Base-by-base conservation (phyloP, 75 land plant species). In the Picea glauca region DNA sequence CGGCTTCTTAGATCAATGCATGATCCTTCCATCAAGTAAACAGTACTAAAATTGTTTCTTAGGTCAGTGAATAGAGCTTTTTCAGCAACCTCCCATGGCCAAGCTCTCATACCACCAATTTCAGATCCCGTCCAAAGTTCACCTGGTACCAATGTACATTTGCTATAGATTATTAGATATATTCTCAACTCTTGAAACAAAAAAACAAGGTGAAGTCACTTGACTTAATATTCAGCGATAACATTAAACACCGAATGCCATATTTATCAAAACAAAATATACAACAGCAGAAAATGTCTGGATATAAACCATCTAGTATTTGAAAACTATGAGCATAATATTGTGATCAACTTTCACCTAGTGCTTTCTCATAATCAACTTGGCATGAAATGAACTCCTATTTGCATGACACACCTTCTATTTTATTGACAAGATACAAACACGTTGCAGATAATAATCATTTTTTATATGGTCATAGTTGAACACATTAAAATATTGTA, bases 61-160 rank as follows among this genome's bases (percentile, higher is more conserved):
- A 12, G 30, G 31, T 86, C 77, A 12, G 80, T 67, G 64, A 84
- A 83, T 66, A 96, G 85, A 35, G 90, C 81, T 20, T 86, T 81
- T 54, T 87, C 83, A 43, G 86, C 76, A 7, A 83, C 80, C 61
- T 94, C 94, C 86, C 91, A 90, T 32, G 97, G 91, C 98, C 98
- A 96, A 14, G 84, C 87, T 82, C 84, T 90, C 0, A 96, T 81
- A 67, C 79, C 74, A n/a, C 97, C 98, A 79, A 80, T 78, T 58
- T 96, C 98, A 62, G 91, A 89, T 40, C 97, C 94, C 17, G 97
- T 86, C 98, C 98, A 96, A n/a, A 96, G 54, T 60, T 96, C 98
- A 63, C 98, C 98, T 96, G 88, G 35, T 57, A 21, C 75, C 58
- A 66, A 66, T 30, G 21, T 63, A 43, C 23, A 67, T 67, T 33